Base-by-base conservation (phyloP, 192 early-diverging fungal species). In the Gonapodya prolifera region DNA sequence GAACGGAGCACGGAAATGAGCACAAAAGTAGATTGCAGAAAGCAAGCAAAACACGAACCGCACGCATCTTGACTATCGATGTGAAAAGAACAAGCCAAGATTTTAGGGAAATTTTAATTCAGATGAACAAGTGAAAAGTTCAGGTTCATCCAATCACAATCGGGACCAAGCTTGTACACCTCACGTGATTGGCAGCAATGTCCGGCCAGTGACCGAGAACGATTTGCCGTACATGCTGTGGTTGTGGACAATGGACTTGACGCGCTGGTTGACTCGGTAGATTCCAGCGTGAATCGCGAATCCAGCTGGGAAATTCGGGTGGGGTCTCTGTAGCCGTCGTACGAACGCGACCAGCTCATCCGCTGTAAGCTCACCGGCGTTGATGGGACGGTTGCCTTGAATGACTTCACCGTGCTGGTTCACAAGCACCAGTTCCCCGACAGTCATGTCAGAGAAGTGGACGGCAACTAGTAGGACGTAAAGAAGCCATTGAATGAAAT, bases 271-370 rank as follows among this genome's bases (percentile, higher is more conserved):
- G 0, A 82, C 85, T 1, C 69, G 81, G 45, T 90, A 87, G 71
- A 90, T 85, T 78, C 84, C 83, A 2, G 85, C 84, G 76, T 90
- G 88, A 70, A 88, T 89, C 1, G 87, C 88, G 81, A 89, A 89
- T 0, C 86, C 88, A 0, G 87, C 88, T 61, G 45, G 23, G 45
- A 23, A 16, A 61, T 61, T 16, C 45, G 71, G 31, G 16, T 73
- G 13, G 29, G 18, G 71, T 30, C 8, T 16, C 71, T 18, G 71
- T 30, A 8, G 31, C 2, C 28, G 31, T 2, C 8, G 32, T 8
- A 32, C 31, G 31, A 32, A 18, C 2, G 31, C 8, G 16, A 32
- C 8, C 28, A 29, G 8, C 31, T 2, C 32, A 73, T 29, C 28
- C 28, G n/a, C n/a, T 8, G 45, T n/a, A 32, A 73, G 32, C 71